A percentile compares a stretch with the other conserved stretches of the same genome.
These are phyloP conservation scores for Beauveria bassiana DNA, from an alignment of 2,329 filamentous ascomycete species.

Conservation along the genomic window DNA sequence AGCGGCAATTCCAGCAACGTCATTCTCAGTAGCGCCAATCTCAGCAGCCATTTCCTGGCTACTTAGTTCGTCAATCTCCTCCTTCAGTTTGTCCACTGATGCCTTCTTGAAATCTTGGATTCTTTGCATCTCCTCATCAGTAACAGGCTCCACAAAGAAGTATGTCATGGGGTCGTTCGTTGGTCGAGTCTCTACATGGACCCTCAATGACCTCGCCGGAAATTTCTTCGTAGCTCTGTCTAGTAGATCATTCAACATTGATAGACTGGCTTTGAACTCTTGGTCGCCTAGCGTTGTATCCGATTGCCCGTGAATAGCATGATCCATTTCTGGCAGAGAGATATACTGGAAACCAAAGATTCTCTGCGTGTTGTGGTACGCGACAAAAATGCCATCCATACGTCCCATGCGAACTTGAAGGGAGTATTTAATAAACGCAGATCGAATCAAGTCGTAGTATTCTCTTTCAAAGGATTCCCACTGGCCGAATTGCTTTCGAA, in stretches of 20 bases:
- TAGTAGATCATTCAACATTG: slow-evolving; percentile 71
- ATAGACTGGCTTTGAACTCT: slow-evolving; percentile 78
- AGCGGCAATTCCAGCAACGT: slow-evolving; percentile 11
- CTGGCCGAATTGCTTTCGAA: slow-evolving; percentile 63
- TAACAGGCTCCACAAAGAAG: slow-evolving; percentile 81
- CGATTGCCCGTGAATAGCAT: slow-evolving; percentile 72
- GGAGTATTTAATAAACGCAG: slow-evolving; percentile 93
- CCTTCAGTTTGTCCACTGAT: slow-evolving; percentile 62
- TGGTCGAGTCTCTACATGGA: slow-evolving; percentile 73
- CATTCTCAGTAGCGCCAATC: slow-evolving; percentile 7
- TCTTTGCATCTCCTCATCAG: slow-evolving; percentile 58
- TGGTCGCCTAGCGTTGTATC: slow-evolving; percentile 63
- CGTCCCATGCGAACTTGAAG: slow-evolving; percentile 93
- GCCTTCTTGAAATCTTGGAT: slow-evolving; percentile 65
- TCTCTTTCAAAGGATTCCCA: slow-evolving; percentile 94
- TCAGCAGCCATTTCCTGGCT: slow-evolving; percentile 22
- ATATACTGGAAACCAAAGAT: slow-evolving; percentile 99
- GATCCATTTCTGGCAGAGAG: slow-evolving; percentile 77
- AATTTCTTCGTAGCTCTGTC: slow-evolving; percentile 67
- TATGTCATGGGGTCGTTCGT: slow-evolving; percentile 64
- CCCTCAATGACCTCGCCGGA: slow-evolving; percentile 65
- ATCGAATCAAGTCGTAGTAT: slow-evolving; percentile 92
- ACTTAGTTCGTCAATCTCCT: slow-evolving; percentile 46
- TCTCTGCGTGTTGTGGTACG: slow-evolving; percentile 87
- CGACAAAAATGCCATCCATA: slow-evolving; percentile 98